Evolutionary conservation across 2,329 filamentous ascomycete genomes (phyloP).

Genomic region (Paraconiothyrium sp.): DNA sequence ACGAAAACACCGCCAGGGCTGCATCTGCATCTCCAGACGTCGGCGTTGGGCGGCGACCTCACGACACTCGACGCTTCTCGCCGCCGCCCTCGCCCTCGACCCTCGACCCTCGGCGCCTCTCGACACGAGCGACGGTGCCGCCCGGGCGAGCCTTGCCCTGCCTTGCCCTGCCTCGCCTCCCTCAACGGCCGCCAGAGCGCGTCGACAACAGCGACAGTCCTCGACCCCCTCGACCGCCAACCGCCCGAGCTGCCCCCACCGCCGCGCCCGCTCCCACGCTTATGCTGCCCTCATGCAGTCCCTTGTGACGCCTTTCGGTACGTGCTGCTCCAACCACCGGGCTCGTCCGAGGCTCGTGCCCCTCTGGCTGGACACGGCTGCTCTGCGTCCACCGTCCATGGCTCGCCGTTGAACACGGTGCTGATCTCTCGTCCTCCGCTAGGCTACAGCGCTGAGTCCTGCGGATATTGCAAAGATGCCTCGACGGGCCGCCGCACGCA

Average conservation of each 20-base stretch:
- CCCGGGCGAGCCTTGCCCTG: background rate
- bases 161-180: background rate
- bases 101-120: conserved; percentile 5
- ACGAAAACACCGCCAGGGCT: conserved; percentile 12
- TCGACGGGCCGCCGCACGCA: conserved; percentile 58
- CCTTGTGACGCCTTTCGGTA: conserved; percentile 54
- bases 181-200: conserved; percentile 23
- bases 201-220: background rate
- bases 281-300: conserved; percentile 54
- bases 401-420: conserved; percentile 23
- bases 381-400: background rate
- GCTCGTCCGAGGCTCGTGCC: conserved; percentile 45
- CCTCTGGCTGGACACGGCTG: conserved; percentile 46
- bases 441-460: conserved; percentile 61
- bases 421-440: conserved; percentile 33
- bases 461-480: conserved; percentile 61
- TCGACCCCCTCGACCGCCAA: conserved; percentile 23
- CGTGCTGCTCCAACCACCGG: conserved; percentile 51
- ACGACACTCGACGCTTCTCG: background rate
- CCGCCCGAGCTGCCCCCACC: conserved; percentile 41
- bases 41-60: no score
- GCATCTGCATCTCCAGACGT: background rate
- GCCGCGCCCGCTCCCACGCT: conserved; percentile 47
- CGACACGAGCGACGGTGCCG: background rate
- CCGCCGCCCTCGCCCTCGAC: conserved; percentile 13